Base-by-base conservation (phyloP, 2,329 filamentous ascomycete genomes). In the Penicillium griseofulvum region DNA sequence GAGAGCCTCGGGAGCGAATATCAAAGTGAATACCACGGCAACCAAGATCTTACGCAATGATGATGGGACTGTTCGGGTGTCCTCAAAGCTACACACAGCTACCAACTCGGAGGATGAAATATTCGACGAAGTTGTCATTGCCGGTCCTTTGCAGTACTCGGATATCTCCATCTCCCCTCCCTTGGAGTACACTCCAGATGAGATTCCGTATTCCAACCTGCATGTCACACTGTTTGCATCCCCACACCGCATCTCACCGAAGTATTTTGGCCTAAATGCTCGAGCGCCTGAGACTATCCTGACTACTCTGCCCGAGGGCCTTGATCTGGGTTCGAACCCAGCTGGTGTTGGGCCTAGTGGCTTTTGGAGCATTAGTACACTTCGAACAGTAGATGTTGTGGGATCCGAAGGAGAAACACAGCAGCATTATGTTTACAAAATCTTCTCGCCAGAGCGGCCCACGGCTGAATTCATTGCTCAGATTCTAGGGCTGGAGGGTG, bases 141-240 rank as follows among this genome's bases (percentile, higher is more conserved):
- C 94, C 4, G 84, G 86, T 0, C 94, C 94, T 0, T 86, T 87
- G 68, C 93, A 99, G 66, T 95, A 87, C 71, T 85, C 90, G 53
- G 79, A 83, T 54, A 87, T 97, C 65, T 74, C 72, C 6, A 72
- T 87, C 54, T 70, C 71, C 1, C 70, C 75, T 12, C 71, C 75
- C 0, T 65, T 75, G 6, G 59, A 72, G 14, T 75, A 78, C 3
- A 72, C 76, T 4, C 91, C 95, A 1, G 88, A 94, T 61, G 72
- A 83, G 43, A 87, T 97, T n/a, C 89, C 90, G 0, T 99, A 97
- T 70, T 89, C 91, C 3, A 83, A 83, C 45, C 81, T 97, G 0
- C 88, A 97, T 67, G 93, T 97, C 49, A 97, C 93, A 0, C 83
- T 97, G 0, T 93, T 99, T 66, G 81, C 92, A 0, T 90, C 91